A percentile compares a stretch with the other conserved stretches of the same genome.
Evolutionary conservation across 2,329 filamentous ascomycete species (phyloP).

Genomic region (Sporothrix brasiliensis): DNA sequence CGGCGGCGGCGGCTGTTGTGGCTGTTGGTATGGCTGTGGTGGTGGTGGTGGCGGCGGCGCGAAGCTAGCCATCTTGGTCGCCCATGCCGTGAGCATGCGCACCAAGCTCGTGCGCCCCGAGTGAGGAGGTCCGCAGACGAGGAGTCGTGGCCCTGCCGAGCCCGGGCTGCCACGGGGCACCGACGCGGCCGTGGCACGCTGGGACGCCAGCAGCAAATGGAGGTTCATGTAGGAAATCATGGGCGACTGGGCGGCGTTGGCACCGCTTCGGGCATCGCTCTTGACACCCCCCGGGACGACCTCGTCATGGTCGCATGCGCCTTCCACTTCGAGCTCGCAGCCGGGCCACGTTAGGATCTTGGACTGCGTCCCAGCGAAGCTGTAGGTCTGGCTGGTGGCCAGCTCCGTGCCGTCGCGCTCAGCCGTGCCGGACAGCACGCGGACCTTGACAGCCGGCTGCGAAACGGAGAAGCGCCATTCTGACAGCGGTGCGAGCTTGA

Average conservation of each 20-base stretch:
- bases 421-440: slow-evolving; percentile 78
- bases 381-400: slow-evolving; percentile 76
- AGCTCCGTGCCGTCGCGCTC: slow-evolving; percentile 96
- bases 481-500: slow-evolving; percentile 63
- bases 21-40: background rate
- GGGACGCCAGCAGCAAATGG: slow-evolving; percentile 79
- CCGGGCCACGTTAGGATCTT: slow-evolving; percentile 93
- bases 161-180: slow-evolving; percentile 42
- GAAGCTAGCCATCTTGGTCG: slow-evolving; percentile 62
- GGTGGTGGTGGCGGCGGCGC: background rate
- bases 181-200: slow-evolving; percentile 64
- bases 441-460: slow-evolving; percentile 49
- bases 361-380: slow-evolving; percentile 78
- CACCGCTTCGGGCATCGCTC: background rate
- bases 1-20: background rate
- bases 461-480: slow-evolving; percentile 82
- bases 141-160: slow-evolving; percentile 73
- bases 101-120: slow-evolving; percentile 82
- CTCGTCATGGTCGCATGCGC: slow-evolving; percentile 64
- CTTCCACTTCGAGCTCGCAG: slow-evolving; percentile 78
- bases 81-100: slow-evolving; percentile 77
- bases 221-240: slow-evolving; percentile 81
- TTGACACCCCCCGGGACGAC: slow-evolving; percentile 51
- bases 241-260: slow-evolving; percentile 56
- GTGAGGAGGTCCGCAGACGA: slow-evolving; percentile 77